Conservation (phyloP, 2,329 filamentous ascomycete species). For the Colletotrichum trifolii region DNA sequence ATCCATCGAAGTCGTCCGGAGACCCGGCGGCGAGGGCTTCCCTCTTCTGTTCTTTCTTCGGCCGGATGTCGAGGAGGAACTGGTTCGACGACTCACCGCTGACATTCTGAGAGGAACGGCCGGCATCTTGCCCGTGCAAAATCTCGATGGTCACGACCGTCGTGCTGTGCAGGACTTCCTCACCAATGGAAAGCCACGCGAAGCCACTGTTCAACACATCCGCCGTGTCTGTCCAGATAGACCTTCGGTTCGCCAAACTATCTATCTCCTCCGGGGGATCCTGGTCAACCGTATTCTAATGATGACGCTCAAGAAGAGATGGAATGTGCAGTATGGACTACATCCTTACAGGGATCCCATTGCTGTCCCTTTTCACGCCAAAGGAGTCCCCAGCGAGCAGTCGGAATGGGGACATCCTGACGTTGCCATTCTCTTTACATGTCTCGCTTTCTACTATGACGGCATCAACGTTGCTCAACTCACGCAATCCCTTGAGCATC, state of each 20-base stretch:
- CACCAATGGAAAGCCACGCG: conserved; percentile 39
- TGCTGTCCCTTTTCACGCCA: conserved; percentile 75
- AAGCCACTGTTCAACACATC: conserved; percentile 40
- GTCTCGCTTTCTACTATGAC: conserved; percentile 74
- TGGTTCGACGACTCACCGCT: conserved; percentile 51
- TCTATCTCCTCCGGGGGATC: conserved; percentile 72
- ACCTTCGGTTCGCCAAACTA: conserved; percentile 42
- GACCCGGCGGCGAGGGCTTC: conserved; percentile 51
- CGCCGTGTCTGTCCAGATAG: conserved; percentile 46
- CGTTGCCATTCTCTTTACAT: conserved; percentile 73
- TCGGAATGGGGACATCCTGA: conserved; percentile 77
- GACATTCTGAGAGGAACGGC: conserved; percentile 50
- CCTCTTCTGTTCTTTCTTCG: conserved; percentile 68
- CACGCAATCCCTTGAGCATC: conserved; percentile 57
- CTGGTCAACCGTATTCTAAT: conserved; percentile 69
- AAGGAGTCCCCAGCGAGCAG: conserved; percentile 70
- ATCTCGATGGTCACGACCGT: conserved; percentile 44
- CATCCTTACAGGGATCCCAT: conserved; percentile 66
- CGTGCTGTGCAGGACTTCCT: conserved; percentile 44
- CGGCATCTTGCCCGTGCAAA: conserved; percentile 45
- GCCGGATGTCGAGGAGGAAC: conserved; percentile 55
- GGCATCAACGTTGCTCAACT: conserved; percentile 64
- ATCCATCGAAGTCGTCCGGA: conserved; percentile 59
- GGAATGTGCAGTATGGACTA: conserved; percentile 74
- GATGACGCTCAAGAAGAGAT: conserved; percentile 70